Conservation (phyloP, 2,329 filamentous ascomycete genomes). For the Plectosphaerella cucumerina region DNA sequence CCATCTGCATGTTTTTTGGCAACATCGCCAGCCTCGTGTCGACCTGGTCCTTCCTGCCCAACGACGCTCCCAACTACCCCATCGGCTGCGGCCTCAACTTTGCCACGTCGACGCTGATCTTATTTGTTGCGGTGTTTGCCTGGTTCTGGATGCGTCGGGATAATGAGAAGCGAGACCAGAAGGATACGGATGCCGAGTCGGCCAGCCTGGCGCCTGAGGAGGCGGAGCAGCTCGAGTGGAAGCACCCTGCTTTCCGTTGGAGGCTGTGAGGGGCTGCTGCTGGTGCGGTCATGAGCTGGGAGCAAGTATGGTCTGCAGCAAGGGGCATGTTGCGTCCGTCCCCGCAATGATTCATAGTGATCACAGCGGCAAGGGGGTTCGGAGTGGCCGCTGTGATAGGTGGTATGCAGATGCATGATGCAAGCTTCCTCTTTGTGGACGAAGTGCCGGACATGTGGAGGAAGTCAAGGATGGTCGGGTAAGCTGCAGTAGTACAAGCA, state of each 20-base stretch:
- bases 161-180: slow-evolving; percentile 9
- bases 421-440: no score
- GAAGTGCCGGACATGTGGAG: no score
- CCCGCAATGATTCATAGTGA: no score
- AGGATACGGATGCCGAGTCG: slow-evolving; percentile 5
- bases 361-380: no score
- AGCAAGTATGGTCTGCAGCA: no score
- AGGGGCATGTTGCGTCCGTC: no score
- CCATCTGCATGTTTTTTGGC: slow-evolving; percentile 46
- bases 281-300: no score
- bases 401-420: no score
- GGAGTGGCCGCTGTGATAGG: no score
- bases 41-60: slow-evolving; percentile 12
- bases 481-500: no score
- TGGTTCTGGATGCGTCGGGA: slow-evolving; percentile 12
- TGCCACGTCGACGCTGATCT: slow-evolving; percentile 4
- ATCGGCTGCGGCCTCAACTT: slow-evolving; percentile 14
- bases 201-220: slow-evolving; percentile 4
- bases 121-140: slow-evolving; percentile 1
- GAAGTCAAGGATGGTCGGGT: no score
- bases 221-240: slow-evolving; percentile 11
- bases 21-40: slow-evolving; percentile 11
- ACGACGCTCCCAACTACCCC: slow-evolving; percentile 9
- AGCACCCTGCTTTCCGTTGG: slow-evolving; percentile 14
- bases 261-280: background rate